Base-by-base conservation (phyloP, 108 stramenopile species). In the Poteriospumella lacustris region DNA sequence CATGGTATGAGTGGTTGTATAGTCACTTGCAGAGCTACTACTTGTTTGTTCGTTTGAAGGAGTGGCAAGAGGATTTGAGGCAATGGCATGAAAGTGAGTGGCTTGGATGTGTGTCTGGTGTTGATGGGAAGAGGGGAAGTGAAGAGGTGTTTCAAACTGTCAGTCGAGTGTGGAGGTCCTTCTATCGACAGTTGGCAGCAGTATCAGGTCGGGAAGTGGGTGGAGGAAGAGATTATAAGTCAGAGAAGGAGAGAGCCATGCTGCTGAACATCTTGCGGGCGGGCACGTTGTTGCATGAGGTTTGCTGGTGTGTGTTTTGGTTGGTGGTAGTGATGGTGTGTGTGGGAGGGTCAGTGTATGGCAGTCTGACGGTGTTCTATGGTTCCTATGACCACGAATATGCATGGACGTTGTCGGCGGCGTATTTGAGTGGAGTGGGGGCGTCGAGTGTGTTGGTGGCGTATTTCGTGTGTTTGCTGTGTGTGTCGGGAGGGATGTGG, bases 351-450 rank as follows among this genome's bases (percentile, higher is more conserved):
- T 31, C 31, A 31, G 36, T 33, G 3, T 64, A 64, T 33, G 31
- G 15, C 31, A 24, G 9, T 64, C 36, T 64, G 31, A 64, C 15
- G 28, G 29, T 31, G 3, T 64, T 34, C 36, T 64, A 64, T 64
- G 29, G 60, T 34, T 31, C 60, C 3, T 64, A 64, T 64, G 9
- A 31, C 60, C 9, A 64, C 9, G 29, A 64, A 24, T 64, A 64
- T 64, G 60, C 60, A 5, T 64, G 60, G 60, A 64, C 60, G 5
- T 31, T 64, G 15, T 64, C 60, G 28, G 60, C 60, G 28, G 60
- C 60, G 5, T 64, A 31, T 64, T 5, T 33, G 15, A 34, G 33
- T 31, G 60, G 60, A 24, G 5, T 31, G 31, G 31, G 15, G 28
- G 60, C 60, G 5, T 26, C 60, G 28, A 33, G 28, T 19, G 31